Conservation (phyloP, 169 alveolate species). For the Blepharisma undulans region DNA sequence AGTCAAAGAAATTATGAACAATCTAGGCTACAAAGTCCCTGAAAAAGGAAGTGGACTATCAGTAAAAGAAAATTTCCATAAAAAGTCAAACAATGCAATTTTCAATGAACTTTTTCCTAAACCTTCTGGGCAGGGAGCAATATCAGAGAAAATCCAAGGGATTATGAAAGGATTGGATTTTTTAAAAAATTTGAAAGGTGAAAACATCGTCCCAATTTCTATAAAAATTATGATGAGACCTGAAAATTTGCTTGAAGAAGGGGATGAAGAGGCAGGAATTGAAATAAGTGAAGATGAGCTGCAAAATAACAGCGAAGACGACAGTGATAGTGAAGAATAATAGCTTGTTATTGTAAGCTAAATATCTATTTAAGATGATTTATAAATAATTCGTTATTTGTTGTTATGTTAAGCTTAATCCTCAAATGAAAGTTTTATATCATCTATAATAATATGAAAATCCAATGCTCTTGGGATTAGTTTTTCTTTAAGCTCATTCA, state of each 20-base stretch:
- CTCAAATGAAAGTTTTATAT: background rate
- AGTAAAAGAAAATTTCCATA: background rate
- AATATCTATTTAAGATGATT: background rate
- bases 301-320: background rate
- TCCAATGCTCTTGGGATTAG: background rate
- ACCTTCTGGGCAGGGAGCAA: background rate
- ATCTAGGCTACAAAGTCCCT: background rate
- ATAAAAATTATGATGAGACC: background rate
- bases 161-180: background rate
- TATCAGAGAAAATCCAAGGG: background rate
- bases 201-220: background rate
- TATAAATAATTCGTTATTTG: background rate
- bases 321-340: background rate
- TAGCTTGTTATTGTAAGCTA: background rate
- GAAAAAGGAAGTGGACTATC: background rate
- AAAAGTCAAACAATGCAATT: background rate
- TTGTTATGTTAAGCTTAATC: background rate
- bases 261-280: background rate
- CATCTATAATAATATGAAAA: background rate
- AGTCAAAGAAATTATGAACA: background rate
- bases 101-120: background rate
- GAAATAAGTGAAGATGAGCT: background rate
- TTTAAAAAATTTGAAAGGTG: background rate
- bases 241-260: background rate
- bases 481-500: background rate